Conservation (phyloP, 2,329 filamentous ascomycete species). For the Neonectria magnoliae region DNA sequence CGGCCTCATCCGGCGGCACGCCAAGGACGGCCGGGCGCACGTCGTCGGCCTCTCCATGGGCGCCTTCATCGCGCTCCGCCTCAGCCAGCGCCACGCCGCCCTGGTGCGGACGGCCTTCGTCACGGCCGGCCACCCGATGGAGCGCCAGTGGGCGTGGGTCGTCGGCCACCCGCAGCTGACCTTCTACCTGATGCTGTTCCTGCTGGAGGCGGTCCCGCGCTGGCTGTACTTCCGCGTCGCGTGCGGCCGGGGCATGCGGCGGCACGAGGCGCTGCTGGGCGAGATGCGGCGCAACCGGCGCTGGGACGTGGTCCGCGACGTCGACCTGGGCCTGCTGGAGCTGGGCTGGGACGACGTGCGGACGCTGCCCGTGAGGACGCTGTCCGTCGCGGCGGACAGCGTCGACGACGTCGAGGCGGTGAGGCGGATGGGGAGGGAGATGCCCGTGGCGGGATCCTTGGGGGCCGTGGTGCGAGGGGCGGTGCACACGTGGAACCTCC, state of each 20-base stretch:
- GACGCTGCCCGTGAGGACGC: conserved; percentile 38
- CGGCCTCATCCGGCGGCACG: conserved; percentile 48
- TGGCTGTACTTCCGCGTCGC: conserved; percentile 42
- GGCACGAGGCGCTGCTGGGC: conserved; percentile 43
- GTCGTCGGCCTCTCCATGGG: conserved; percentile 54
- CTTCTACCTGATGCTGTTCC: conserved; percentile 37
- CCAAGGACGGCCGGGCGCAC: conserved; percentile 50
- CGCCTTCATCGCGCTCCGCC: conserved; percentile 48
- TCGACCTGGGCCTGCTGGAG: conserved; percentile 38
- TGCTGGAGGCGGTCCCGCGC: conserved; percentile 42
- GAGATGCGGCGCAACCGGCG: conserved; percentile 49
- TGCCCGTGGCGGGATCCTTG: conserved; percentile 39
- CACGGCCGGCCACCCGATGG: conserved; percentile 47
- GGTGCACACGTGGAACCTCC: conserved; percentile 54
- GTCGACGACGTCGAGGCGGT: conserved; percentile 47
- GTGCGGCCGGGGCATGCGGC: conserved; percentile 40
- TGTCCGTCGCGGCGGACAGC: conserved; percentile 45
- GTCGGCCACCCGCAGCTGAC: conserved; percentile 43
- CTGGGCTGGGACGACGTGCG: conserved; percentile 41
- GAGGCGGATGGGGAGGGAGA: conserved; percentile 41
- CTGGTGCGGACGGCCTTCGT: conserved; percentile 49
- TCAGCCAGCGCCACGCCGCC: conserved; percentile 47
- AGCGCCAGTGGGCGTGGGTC: conserved; percentile 37
- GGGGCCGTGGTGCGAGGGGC: conserved; percentile 49
- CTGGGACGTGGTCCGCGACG: conserved; percentile 39